Base-by-base conservation (phyloP, 2,329 filamentous ascomycete species). In the Nemania sp. region DNA sequence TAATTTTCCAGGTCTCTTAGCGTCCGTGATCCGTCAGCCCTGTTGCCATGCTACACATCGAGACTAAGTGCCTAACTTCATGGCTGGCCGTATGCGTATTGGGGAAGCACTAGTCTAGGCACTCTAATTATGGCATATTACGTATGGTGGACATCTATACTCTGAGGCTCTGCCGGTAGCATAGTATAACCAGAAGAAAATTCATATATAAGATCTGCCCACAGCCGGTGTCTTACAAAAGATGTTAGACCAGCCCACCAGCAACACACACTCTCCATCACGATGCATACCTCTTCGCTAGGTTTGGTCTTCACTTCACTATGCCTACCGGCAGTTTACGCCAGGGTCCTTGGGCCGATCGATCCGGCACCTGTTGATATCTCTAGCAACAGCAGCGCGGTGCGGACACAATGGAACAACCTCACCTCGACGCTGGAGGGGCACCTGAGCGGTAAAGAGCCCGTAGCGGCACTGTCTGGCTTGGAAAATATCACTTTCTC, bases 401-500 rank as follows among this genome's bases (percentile, higher is more conserved):
- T 75, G 6, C 54, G 63, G 2, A 49, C 58, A 5, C 63, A 52
- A 8, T 75, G 72, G 72, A 63, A 66, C 33, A 72, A 68, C 33
- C 37, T 73, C 30, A 69, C 66, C 5, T 50, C 63, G 30, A 59
- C 28, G 14, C 64, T 65, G 47, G 62, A 64, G 28, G 46, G 12
- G 37, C 54, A 62, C 40, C 52, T 64, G 37, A 54, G 46, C n/a
- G 49, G 53, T 6, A 64, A 50, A 40, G 43, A 31, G 12, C 64
- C 52, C 3, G 42, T 46, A 5, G 28, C 33, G 9, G 51, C 37
- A 36, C n/a, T 60, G 43, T 52, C 57, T n/a, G 52, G 39, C 11
- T 28, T 72, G 7, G 57, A 65, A 20, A 70, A 73, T 26, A 49
- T 69, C 30, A 75, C 72, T 17, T 75, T 75, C 56, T 75, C 73